Percentiles rank a stretch among this genome's conserved stretches.
phyloP scores from a whole-genome alignment of 1,284 basidiomycete species.

The Phenoliferia sp. region DNA sequence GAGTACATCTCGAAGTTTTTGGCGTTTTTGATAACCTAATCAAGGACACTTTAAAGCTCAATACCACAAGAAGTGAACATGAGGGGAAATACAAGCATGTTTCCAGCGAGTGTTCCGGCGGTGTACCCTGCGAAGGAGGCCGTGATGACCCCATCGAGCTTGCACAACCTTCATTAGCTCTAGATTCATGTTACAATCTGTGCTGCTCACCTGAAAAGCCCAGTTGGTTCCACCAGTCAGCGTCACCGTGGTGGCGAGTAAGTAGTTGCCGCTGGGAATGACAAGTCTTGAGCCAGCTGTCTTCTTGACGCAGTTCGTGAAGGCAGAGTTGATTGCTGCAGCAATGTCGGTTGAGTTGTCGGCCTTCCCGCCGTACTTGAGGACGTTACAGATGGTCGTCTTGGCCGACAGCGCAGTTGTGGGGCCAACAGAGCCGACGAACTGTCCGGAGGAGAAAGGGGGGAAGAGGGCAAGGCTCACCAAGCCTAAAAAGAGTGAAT shows the following conservation, averaged over 20 bases:
- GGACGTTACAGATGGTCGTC: not conserved
- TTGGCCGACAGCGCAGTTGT: not conserved
- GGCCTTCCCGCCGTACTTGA: not conserved
- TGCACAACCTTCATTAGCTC: not conserved
- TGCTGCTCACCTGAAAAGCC: not conserved
- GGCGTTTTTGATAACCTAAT: not conserved
- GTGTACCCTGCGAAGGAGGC: not conserved
- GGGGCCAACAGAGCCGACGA: not conserved
- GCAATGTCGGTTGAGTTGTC: not conserved
- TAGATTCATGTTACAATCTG: not conserved
- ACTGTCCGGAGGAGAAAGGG: not conserved
- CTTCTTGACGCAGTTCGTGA: not conserved
- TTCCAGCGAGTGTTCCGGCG: not conserved
- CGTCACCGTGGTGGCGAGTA: not conserved
- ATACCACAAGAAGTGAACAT: not conserved
- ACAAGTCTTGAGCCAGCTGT: not conserved
- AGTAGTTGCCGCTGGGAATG: not conserved
- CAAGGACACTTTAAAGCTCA: not conserved
- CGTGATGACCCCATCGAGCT: not conserved
- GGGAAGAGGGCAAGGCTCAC: not conserved
- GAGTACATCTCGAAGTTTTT: not conserved
- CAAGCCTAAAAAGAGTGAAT: not conserved
- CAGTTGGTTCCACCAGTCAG: not conserved
- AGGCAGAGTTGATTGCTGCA: not conserved
- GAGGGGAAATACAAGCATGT: not conserved